phyloP scores from a whole-genome alignment of 306 rosid species.

The Ammopiptanthus mongolicus region DNA sequence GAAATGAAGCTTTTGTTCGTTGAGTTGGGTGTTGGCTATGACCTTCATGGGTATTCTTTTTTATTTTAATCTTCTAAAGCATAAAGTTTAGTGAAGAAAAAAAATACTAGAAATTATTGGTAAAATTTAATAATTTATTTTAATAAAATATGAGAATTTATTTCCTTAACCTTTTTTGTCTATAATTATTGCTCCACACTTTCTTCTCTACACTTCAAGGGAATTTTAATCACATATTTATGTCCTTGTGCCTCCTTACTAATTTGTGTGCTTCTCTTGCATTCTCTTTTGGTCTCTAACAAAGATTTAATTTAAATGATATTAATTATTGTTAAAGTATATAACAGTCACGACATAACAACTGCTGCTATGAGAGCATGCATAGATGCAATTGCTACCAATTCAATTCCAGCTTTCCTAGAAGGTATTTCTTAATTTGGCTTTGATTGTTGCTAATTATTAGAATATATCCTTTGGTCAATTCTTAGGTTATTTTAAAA shows the following conservation, averaged over 20 bases:
- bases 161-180: too few relatives aligned
- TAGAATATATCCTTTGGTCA: background rate
- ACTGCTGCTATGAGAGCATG: constrained; percentile 83
- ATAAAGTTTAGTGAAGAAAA: background rate
- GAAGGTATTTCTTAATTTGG: constrained; percentile 33
- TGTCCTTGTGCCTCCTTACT: too few relatives aligned
- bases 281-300: background rate
- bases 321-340: background rate
- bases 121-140: too few relatives aligned
- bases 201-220: too few relatives aligned
- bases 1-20: constrained; percentile 66
- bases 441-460: background rate
- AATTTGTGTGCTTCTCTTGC: background rate
- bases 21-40: constrained; percentile 82
- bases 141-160: too few relatives aligned
- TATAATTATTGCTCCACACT: too few relatives aligned
- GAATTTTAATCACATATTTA: too few relatives aligned
- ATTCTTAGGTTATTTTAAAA: too few relatives aligned
- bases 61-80: background rate
- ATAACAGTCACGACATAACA: constrained; percentile 62
- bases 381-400: constrained; percentile 75
- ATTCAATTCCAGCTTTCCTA: constrained; percentile 74
- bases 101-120: too few relatives aligned
- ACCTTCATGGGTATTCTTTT: constrained; percentile 60
- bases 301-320: background rate